Evolutionary conservation across 1,284 basidiomycete species (phyloP), one percentile per base, ranked within the genome.

Genomic region (Abortiporus biennis): DNA sequence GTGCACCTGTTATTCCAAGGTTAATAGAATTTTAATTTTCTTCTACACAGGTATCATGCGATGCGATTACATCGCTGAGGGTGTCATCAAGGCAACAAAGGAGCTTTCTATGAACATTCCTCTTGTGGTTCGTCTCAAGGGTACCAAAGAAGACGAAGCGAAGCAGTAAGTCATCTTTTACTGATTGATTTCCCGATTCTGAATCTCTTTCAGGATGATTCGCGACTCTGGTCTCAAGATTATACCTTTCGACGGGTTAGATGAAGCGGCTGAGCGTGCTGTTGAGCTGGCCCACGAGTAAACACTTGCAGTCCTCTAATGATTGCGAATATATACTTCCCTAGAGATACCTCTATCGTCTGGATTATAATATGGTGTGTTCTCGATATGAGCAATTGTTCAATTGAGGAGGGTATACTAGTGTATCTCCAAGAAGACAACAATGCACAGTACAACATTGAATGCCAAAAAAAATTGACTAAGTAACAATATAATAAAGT

Each of bases 71-170:
- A 93, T 93, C 54, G 92, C 92, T 13, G 91, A 95, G 68, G 95
- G 95, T 64, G 95, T 99, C 61, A 98, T 99, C 72, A 92, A 92
- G 61, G 95, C 95, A 19, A 92, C 94, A 36, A 90, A 91, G 66
- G 94, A 98, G 62, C 76, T 99, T 31, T 67, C 81, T 38, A 68
- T 99, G 45, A 76, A 64, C 13, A 86, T 99, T 49, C 96, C 96
- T 36, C 67, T 99, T 36, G 80, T 99, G 46, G 96, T 99, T 36
- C 78, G 95, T 50, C 72, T 99, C 51, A 97, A 99, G 69, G 95
- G 95, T 38, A 99, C 94, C 19, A 98, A 94, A 67, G 95, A 98
- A 66, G 72, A 71, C 43, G 94, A 98, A 68, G 95, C 95, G 8
- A 98, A 98, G 71, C 72, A 87, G 88, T 93, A 64, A 50, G 85